A percentile compares a stretch with the other conserved stretches of the same genome.
Conservation (phyloP, 345 rosid genomes). For the Euphorbia tirucalli region DNA sequence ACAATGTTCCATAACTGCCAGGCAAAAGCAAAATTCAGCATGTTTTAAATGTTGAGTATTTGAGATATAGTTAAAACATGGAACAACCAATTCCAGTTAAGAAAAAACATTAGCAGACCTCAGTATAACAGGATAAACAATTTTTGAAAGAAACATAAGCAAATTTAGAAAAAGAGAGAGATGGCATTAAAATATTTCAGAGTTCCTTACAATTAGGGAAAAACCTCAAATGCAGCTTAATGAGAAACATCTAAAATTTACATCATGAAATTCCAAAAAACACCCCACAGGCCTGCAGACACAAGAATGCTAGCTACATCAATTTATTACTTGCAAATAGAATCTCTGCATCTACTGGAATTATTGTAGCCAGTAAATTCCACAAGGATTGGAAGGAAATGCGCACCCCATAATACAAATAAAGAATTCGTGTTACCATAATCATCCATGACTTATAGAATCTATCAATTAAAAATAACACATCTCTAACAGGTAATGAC, state of each 20-base stretch:
- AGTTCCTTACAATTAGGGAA: not conserved
- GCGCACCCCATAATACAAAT: not conserved
- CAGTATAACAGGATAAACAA: not conserved
- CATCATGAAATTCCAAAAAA: not conserved
- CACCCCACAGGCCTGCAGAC: not conserved
- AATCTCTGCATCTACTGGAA: not conserved
- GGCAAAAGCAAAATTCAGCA: slow-evolving; percentile 32
- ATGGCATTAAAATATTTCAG: not conserved
- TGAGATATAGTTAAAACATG: not conserved
- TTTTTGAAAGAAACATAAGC: not conserved
- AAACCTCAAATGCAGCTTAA: not conserved
- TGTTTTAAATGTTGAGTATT: slow-evolving; percentile 6
- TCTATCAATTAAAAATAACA: not conserved
- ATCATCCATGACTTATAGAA: not conserved
- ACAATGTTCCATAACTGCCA: slow-evolving; percentile 85
- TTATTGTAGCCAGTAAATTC: not conserved
- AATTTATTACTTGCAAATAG: not conserved
- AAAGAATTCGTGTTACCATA: not conserved
- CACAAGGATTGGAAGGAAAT: not conserved
- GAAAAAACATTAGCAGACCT: not conserved
- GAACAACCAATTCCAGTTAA: slow-evolving; percentile 13
- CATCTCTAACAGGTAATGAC: not conserved
- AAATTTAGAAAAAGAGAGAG: not conserved
- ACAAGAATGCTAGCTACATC: not conserved
- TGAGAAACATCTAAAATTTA: not conserved